A percentile compares a stretch with the other conserved stretches of the same genome.
Evolutionary conservation across 1,284 basidiomycete species (phyloP).

Genomic region (Grifola frondosa): DNA sequence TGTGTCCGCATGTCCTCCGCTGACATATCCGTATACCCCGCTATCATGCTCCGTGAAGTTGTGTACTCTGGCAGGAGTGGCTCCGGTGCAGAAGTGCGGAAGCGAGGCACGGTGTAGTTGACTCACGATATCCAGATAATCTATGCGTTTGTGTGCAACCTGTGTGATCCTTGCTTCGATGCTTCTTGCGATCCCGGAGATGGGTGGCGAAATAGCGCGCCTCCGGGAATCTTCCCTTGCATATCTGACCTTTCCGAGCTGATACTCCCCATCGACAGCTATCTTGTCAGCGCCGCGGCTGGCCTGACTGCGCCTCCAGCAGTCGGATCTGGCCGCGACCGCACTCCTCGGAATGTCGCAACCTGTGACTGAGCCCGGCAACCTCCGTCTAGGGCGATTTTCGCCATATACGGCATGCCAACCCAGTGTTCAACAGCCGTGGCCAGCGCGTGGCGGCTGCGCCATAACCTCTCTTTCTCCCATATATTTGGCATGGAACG

Average conservation of each 20-base stretch:
- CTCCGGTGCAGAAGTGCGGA: slow-evolving; percentile 15
- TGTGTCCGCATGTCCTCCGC: slow-evolving; percentile 9
- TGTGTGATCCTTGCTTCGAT: slow-evolving; percentile 19
- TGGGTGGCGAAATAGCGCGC: slow-evolving; percentile 8
- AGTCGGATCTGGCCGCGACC: slow-evolving; percentile 19
- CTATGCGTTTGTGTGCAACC: slow-evolving; percentile 11
- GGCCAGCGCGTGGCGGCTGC: slow-evolving; percentile 19
- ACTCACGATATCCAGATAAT: slow-evolving; percentile 25
- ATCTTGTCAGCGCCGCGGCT: too few relatives aligned
- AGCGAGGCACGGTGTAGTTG: slow-evolving; percentile 19
- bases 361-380: slow-evolving; percentile 12
- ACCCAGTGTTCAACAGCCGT: slow-evolving; percentile 10
- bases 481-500: slow-evolving; percentile 14
- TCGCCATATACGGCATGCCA: slow-evolving; percentile 14
- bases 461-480: slow-evolving; percentile 20
- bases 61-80: slow-evolving; percentile 2
- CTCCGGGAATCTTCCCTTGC: too few relatives aligned
- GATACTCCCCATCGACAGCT: too few relatives aligned
- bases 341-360: slow-evolving; percentile 8
- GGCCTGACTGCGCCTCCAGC: too few relatives aligned
- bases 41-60: background rate
- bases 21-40: too few relatives aligned
- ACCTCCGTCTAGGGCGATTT: slow-evolving; percentile 13
- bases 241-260: too few relatives aligned
- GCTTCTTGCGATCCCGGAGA: slow-evolving; percentile 23